Conservation (phyloP, 495 filamentous ascomycete genomes). For the Trichocladium uniseriatum region DNA sequence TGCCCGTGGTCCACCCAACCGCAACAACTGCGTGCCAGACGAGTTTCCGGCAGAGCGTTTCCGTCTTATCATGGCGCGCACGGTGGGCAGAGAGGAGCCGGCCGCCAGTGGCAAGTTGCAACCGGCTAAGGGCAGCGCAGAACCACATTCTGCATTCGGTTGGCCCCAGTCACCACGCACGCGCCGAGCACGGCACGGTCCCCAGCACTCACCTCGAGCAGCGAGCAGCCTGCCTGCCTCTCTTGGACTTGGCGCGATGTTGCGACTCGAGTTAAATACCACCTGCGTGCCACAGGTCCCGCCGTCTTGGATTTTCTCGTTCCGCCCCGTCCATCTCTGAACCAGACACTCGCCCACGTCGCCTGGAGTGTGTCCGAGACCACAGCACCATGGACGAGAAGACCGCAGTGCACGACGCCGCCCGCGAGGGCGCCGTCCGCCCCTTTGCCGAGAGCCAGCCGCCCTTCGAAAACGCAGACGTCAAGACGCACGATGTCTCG, state of each 20-base stretch:
- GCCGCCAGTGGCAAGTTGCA: background rate
- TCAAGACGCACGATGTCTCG: constrained; percentile 17
- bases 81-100: background rate
- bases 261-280: constrained; percentile 1
- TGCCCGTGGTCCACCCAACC: background rate
- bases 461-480: constrained; percentile 15
- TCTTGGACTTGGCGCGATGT: background rate
- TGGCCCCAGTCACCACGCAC: background rate
- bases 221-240: background rate
- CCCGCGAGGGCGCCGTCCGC: constrained; percentile 13
- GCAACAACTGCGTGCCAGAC: background rate
- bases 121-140: background rate
- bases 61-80: constrained; percentile 13
- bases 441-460: constrained; percentile 24
- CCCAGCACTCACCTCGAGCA: background rate
- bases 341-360: background rate
- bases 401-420: constrained; percentile 9
- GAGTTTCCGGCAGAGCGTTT: constrained; percentile 1
- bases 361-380: background rate
- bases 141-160: constrained; percentile 10
- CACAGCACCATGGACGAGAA: constrained; percentile 22
- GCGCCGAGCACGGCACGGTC: background rate
- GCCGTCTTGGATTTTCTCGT: background rate
- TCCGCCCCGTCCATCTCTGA: background rate
- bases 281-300: background rate